Conservation (phyloP, 257 asterid genomes). For the Plantago ovata region DNA sequence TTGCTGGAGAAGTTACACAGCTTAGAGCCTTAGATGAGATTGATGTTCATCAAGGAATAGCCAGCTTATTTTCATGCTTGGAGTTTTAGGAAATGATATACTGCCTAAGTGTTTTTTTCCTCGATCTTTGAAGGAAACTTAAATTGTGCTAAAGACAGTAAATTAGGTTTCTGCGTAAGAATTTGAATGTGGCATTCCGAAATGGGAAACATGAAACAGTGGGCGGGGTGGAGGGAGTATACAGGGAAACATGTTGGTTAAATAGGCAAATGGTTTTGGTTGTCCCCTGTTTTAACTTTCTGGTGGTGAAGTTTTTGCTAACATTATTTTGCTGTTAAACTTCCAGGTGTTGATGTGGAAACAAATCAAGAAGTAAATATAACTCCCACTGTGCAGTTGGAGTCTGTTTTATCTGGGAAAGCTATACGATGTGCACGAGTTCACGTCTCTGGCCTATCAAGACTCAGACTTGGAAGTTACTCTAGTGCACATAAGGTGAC, state of each 20-base stretch:
- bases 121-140: background rate
- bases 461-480: conserved; percentile 64
- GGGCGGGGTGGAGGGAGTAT: no score
- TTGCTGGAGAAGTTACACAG: no score
- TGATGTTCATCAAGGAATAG: background rate
- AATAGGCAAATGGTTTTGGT: background rate
- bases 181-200: no score
- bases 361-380: conserved; percentile 49
- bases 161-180: background rate
- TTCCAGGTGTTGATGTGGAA: conserved; percentile 51
- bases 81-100: background rate
- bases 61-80: background rate
- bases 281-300: conserved; percentile 3
- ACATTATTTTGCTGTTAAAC: conserved; percentile 17
- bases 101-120: background rate
- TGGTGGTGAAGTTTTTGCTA: background rate
- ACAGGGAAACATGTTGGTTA: no score
- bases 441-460: conserved; percentile 58
- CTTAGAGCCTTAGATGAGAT: background rate
- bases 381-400: conserved; percentile 42
- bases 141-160: background rate
- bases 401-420: conserved; percentile 35
- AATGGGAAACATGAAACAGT: no score
- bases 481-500: conserved; percentile 60
- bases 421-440: conserved; percentile 62